Conservation (phyloP, 352 stramenopile genomes). For the Globisporangium yorkense region DNA sequence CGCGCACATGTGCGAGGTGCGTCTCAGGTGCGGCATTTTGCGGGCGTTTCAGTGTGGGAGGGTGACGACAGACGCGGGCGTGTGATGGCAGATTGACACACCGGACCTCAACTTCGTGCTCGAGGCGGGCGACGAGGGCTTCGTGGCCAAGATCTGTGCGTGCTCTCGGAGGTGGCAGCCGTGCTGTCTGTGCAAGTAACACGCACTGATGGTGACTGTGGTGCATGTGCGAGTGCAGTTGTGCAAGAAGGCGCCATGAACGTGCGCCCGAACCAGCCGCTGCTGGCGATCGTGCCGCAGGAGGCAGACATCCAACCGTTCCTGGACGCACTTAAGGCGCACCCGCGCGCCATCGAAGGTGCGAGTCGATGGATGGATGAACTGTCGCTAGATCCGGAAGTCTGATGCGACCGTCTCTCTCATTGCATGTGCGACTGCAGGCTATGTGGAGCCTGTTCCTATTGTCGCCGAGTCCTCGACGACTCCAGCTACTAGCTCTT, state of each 20-base stretch:
- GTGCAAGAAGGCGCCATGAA: conserved; percentile 50
- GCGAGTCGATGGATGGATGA: neutral
- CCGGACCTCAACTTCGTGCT: conserved; percentile 77
- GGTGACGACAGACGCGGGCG: neutral
- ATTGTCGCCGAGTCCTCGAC: conserved; percentile 13
- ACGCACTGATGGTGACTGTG: neutral
- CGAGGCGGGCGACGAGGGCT: conserved; percentile 75
- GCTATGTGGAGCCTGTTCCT: conserved; percentile 21
- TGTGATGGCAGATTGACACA: conserved; percentile 60
- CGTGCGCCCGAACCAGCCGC: conserved; percentile 53
- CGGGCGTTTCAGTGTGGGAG: neutral
- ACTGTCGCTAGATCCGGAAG: neutral
- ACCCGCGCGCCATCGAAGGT: conserved; percentile 69
- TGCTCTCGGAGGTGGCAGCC: neutral
- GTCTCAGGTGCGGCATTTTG: neutral
- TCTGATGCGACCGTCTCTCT: neutral
- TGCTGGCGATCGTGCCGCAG: conserved; percentile 72
- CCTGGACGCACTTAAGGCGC: conserved; percentile 36
- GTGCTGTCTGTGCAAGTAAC: neutral
- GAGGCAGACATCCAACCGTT: conserved; percentile 63
- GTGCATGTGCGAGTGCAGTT: conserved; percentile 26
- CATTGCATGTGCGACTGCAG: conserved; percentile 10
- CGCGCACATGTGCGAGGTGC: conserved; percentile 71
- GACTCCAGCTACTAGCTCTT: neutral
- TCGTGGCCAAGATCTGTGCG: conserved; percentile 40